Conservation (phyloP, 2,329 filamentous ascomycete genomes). For the Stachybotrys chlorohalonatus region DNA sequence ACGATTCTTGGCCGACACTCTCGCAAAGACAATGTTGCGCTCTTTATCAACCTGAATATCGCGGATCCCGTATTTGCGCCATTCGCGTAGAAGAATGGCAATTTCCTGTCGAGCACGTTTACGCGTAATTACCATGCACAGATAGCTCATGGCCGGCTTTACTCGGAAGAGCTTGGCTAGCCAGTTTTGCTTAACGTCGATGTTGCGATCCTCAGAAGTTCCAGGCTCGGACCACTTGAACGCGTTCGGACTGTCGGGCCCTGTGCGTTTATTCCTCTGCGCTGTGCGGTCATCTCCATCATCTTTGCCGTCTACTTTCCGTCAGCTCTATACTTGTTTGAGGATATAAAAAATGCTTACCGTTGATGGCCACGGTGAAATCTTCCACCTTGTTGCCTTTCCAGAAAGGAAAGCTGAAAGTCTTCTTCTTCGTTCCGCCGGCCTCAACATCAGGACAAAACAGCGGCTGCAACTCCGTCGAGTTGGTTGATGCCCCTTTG, state of each 20-base stretch:
- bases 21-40: slow-evolving; percentile 70
- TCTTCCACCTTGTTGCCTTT: slow-evolving; percentile 37
- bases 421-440: slow-evolving; percentile 36
- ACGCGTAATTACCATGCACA: slow-evolving; percentile 64
- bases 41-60: slow-evolving; percentile 72
- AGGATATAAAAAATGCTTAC: slow-evolving; percentile 19
- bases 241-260: slow-evolving; percentile 6
- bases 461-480: slow-evolving; percentile 1
- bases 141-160: slow-evolving; percentile 66
- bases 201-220: slow-evolving; percentile 38
- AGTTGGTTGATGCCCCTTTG: not conserved
- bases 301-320: not conserved
- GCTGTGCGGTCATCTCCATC: not conserved
- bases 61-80: slow-evolving; percentile 72
- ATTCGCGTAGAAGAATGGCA: slow-evolving; percentile 64
- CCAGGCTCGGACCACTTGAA: slow-evolving; percentile 24
- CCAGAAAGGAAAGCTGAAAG: slow-evolving; percentile 47
- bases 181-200: slow-evolving; percentile 72
- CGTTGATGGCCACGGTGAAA: slow-evolving; percentile 33
- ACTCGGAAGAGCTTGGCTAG: slow-evolving; percentile 81
- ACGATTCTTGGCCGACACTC: slow-evolving; percentile 72
- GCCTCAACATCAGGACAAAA: slow-evolving; percentile 12
- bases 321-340: not conserved
- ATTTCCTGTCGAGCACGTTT: slow-evolving; percentile 71
- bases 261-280: slow-evolving; percentile 1